Percentiles rank a stretch among this genome's conserved stretches.
Evolutionary conservation across 75 land plant genomes (phyloP).

Genomic region (Pseudotsuga menziesii): DNA sequence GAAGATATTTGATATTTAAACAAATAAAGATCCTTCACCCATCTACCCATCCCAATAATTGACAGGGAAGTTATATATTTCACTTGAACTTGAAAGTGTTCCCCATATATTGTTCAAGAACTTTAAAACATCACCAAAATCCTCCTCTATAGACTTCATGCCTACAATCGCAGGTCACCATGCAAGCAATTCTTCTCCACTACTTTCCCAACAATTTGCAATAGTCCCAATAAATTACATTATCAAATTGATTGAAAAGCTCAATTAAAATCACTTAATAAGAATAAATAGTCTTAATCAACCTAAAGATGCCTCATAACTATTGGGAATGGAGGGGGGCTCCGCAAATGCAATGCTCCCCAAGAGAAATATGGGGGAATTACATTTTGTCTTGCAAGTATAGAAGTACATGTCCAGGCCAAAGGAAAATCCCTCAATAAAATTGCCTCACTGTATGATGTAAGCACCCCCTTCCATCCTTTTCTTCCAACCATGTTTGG

Average conservation of each 20-base stretch:
- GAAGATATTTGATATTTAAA: too few species aligned
- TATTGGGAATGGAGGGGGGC: constrained; percentile 73
- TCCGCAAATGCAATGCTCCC: constrained; percentile 78
- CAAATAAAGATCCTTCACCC: too few species aligned
- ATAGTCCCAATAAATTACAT: background rate
- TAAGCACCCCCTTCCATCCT: constrained; percentile 65
- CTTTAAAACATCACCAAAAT: constrained; percentile 70
- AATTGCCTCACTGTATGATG: constrained; percentile 77
- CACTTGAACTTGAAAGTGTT: constrained; percentile 75
- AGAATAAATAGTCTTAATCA: background rate
- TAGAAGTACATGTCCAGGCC: constrained; percentile 86
- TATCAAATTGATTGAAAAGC: background rate
- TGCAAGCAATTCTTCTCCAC: constrained; percentile 90
- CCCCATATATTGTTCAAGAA: constrained; percentile 73
- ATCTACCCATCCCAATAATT: background rate
- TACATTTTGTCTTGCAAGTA: constrained; percentile 47
- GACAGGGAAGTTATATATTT: background rate
- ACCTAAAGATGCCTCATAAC: constrained; percentile 91
- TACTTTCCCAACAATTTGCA: constrained; percentile 67
- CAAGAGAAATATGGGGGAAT: constrained; percentile 95
- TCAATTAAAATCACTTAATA: background rate
- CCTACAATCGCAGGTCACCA: constrained; percentile 79
- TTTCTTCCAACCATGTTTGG: constrained; percentile 63
- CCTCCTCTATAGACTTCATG: constrained; percentile 68
- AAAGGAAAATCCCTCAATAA: constrained; percentile 87